Evolutionary conservation across 495 filamentous ascomycete genomes (phyloP).

Genomic region (Astrothelium subdiscretum): DNA sequence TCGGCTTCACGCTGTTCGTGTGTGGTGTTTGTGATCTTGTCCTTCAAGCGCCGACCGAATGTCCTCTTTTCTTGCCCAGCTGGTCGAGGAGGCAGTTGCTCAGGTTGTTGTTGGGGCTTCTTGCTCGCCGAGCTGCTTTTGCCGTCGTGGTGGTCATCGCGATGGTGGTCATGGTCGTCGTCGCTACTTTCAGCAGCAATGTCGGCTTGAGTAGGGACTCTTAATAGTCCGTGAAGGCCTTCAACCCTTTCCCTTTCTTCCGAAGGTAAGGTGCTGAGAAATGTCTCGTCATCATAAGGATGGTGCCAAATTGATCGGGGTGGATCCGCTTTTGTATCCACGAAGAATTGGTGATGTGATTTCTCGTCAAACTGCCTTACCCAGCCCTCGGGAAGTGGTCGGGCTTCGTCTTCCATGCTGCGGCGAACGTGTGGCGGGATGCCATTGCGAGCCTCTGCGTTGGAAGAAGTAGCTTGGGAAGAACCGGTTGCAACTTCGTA

Average conservation of each 20-base stretch:
- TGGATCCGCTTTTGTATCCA: slow-evolving; percentile 35
- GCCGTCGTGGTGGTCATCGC: slow-evolving; percentile 4
- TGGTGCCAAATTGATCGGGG: slow-evolving; percentile 40
- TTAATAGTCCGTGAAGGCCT: slow-evolving; percentile 24
- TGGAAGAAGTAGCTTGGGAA: slow-evolving; percentile 3
- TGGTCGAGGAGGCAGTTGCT: slow-evolving; percentile 7
- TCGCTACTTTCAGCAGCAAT: slow-evolving; percentile 33
- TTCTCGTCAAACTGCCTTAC: slow-evolving; percentile 34
- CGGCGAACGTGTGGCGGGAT: slow-evolving; percentile 34
- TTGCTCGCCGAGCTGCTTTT: not conserved
- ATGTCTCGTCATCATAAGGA: slow-evolving; percentile 40
- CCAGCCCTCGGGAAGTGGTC: slow-evolving; percentile 35
- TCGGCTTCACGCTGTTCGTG: slow-evolving; percentile 33
- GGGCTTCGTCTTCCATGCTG: slow-evolving; percentile 40
- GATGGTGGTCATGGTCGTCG: slow-evolving; percentile 24
- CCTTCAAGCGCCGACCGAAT: slow-evolving; percentile 37
- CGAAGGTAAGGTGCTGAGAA: slow-evolving; percentile 28
- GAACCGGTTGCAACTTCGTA: slow-evolving; percentile 21
- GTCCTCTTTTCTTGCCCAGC: slow-evolving; percentile 16
- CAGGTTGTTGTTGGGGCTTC: not conserved
- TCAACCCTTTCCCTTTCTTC: slow-evolving; percentile 30
- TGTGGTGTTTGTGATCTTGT: slow-evolving; percentile 32
- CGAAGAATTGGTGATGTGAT: slow-evolving; percentile 39
- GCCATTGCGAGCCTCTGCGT: slow-evolving; percentile 22
- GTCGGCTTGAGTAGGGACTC: slow-evolving; percentile 24